A percentile compares a stretch with the other conserved stretches of the same genome.
phyloP scores from a whole-genome alignment of 768 basidiomycete species.

The Tricholoma flavovirens region DNA sequence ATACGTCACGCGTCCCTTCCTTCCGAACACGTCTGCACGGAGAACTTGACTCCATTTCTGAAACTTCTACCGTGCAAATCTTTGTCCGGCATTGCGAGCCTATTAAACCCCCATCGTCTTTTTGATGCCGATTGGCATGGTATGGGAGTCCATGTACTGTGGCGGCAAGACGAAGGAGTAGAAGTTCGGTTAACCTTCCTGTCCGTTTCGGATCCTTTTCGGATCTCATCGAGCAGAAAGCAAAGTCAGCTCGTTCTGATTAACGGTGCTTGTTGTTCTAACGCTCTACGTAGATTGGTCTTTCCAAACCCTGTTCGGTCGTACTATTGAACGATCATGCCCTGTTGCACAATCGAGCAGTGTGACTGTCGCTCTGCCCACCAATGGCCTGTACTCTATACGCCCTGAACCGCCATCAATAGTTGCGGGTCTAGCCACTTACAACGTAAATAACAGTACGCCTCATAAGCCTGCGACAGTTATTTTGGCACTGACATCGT shows the following conservation, averaged over 20 bases:
- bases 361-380: constrained; percentile 45
- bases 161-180: constrained; percentile 49
- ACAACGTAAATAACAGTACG: constrained; percentile 45
- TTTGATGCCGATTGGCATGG: constrained; percentile 94
- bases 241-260: constrained; percentile 39
- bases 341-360: constrained; percentile 62
- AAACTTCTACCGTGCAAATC: constrained; percentile 93
- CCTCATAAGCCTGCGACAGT: not conserved
- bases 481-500: constrained; percentile 6
- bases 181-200: constrained; percentile 68
- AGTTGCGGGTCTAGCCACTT: constrained; percentile 35
- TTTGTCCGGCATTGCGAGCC: constrained; percentile 71
- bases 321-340: constrained; percentile 56
- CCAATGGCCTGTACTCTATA: constrained; percentile 36
- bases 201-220: constrained; percentile 73
- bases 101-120: constrained; percentile 80
- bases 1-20: constrained; percentile 75
- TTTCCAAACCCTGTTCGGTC: constrained; percentile 61
- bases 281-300: constrained; percentile 58
- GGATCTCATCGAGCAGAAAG: constrained; percentile 40
- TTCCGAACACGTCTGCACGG: constrained; percentile 91
- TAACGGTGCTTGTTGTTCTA: not conserved
- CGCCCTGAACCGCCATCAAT: constrained; percentile 44
- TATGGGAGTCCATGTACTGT: constrained; percentile 72
- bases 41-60: constrained; percentile 94